A percentile compares a stretch with the other conserved stretches of the same genome.
Evolutionary conservation across 2,329 filamentous ascomycete genomes (phyloP).

Genomic region (Exophiala calicioides): DNA sequence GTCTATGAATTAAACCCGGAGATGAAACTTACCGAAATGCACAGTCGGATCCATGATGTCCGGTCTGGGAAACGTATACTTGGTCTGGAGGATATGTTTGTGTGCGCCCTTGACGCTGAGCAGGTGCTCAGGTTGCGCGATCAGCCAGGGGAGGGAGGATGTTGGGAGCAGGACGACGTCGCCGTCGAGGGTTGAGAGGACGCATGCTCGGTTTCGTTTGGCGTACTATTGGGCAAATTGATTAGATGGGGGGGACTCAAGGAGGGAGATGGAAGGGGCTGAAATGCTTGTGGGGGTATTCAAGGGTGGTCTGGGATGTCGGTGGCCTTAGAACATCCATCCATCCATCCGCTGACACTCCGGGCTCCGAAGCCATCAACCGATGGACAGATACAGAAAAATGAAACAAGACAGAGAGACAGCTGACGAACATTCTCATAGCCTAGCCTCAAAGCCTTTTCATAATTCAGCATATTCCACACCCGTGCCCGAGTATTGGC

Average conservation of each 20-base stretch:
- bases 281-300: too few relatives aligned
- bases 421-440: constrained; percentile 11
- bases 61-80: constrained; percentile 41
- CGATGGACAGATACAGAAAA: background rate
- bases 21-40: constrained; percentile 8
- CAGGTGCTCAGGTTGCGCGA: constrained; percentile 46
- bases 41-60: constrained; percentile 33
- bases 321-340: too few relatives aligned
- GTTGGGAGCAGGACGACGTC: constrained; percentile 37
- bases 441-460: constrained; percentile 10
- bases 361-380: too few relatives aligned
- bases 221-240: constrained; percentile 7
- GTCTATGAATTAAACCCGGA: background rate
- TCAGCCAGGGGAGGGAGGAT: constrained; percentile 41
- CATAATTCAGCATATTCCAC: constrained; percentile 15
- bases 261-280: background rate
- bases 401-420: background rate
- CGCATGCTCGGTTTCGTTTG: constrained; percentile 5
- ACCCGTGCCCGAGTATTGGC: constrained; percentile 4
- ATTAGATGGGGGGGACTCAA: background rate
- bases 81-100: constrained; percentile 40
- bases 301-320: too few relatives aligned
- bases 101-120: constrained; percentile 39
- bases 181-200: constrained; percentile 14
- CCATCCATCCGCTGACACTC: too few relatives aligned